Evolutionary conservation across 768 basidiomycete species (phyloP).

Genomic region (Russula emetica): DNA sequence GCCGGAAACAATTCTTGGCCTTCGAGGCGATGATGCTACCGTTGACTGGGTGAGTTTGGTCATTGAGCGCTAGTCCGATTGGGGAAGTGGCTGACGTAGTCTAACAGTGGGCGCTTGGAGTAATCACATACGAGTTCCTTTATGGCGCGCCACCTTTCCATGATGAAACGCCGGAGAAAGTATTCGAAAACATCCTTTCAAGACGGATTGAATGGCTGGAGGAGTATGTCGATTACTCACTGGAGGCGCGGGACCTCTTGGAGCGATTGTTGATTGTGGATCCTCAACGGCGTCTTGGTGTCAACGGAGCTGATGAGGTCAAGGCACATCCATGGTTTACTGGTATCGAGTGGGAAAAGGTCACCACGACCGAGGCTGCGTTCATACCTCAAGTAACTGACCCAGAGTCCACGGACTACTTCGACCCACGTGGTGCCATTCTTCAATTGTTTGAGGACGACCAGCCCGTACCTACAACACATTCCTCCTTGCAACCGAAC

Average conservation of each 20-base stretch:
- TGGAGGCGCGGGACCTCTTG: slow-evolving; percentile 89
- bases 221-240: slow-evolving; percentile 81
- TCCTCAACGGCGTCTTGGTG: slow-evolving; percentile 74
- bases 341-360: slow-evolving; percentile 89
- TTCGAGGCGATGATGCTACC: slow-evolving; percentile 89
- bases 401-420: slow-evolving; percentile 99
- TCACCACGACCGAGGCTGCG: slow-evolving; percentile 82
- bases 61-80: slow-evolving; percentile 16
- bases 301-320: slow-evolving; percentile 86
- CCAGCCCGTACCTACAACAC: slow-evolving; percentile 55
- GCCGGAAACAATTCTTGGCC: slow-evolving; percentile 90
- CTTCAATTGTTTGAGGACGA: slow-evolving; percentile 91
- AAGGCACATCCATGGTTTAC: slow-evolving; percentile 88
- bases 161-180: slow-evolving; percentile 93
- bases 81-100: slow-evolving; percentile 19
- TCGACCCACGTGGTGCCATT: slow-evolving; percentile 92
- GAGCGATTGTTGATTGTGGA: slow-evolving; percentile 77
- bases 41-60: slow-evolving; percentile 86
- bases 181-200: slow-evolving; percentile 97
- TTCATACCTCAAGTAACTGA: slow-evolving; percentile 95
- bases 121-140: slow-evolving; percentile 96
- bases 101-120: slow-evolving; percentile 92
- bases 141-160: slow-evolving; percentile 98
- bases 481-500: slow-evolving; percentile 45
- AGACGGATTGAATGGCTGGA: slow-evolving; percentile 95